These are phyloP conservation scores for Paraglomus brasilianum DNA, from an alignment of 192 early-diverging fungal genomes.

Conservation along the genomic window DNA sequence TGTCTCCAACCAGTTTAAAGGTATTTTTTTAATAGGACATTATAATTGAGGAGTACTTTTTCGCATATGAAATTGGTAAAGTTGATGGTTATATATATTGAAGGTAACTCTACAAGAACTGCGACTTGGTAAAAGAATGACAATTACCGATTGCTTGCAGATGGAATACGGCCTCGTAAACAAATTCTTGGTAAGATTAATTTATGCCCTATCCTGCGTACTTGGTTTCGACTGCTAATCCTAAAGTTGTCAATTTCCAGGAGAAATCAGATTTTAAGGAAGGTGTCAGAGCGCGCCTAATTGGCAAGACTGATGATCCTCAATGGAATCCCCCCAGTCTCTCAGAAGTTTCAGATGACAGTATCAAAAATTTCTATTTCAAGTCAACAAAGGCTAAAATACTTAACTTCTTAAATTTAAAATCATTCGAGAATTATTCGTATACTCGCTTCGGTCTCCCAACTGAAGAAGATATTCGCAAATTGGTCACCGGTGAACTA, in stretches of 20 bases:
- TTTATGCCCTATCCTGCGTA: background rate
- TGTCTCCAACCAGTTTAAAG: conserved; percentile 89
- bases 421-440: conserved; percentile 54
- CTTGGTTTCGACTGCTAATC: background rate
- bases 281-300: conserved; percentile 79
- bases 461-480: conserved; percentile 62
- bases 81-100: background rate
- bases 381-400: conserved; percentile 31
- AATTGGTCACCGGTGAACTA: conserved; percentile 62
- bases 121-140: conserved; percentile 61
- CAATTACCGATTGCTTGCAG: conserved; percentile 77
- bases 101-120: conserved; percentile 73
- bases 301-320: conserved; percentile 62
- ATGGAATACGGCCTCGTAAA: conserved; percentile 85
- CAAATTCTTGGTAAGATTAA: conserved; percentile 56
- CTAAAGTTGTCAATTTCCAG: conserved; percentile 25
- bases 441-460: conserved; percentile 63
- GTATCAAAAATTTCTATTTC: conserved; percentile 60
- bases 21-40: conserved; percentile 35
- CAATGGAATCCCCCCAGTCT: conserved; percentile 73
- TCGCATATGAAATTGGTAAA: background rate
- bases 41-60: background rate
- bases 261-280: conserved; percentile 79
- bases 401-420: conserved; percentile 42
- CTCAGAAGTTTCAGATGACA: conserved; percentile 46